Evolutionary conservation across 345 rosid genomes (phyloP).

Genomic region (Reutealis trisperma): DNA sequence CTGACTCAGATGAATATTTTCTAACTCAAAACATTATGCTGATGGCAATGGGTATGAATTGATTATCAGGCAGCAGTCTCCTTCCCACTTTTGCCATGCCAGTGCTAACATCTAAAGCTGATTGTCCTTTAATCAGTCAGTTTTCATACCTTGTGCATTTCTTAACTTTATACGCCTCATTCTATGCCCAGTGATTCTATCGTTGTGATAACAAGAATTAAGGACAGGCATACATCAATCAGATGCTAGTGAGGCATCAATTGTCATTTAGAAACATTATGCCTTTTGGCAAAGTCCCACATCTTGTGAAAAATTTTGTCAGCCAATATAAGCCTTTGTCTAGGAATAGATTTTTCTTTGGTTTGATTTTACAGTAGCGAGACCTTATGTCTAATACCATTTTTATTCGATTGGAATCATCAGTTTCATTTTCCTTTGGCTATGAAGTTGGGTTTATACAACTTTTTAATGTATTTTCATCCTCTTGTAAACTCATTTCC

Average conservation of each 20-base stretch:
- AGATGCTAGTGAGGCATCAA: not conserved
- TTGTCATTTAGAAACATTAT: not conserved
- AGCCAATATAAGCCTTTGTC: not conserved
- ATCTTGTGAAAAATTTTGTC: not conserved
- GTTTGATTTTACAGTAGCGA: not conserved
- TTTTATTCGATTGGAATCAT: not conserved
- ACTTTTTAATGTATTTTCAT: not conserved
- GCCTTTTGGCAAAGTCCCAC: not conserved
- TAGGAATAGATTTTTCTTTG: not conserved
- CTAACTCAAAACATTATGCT: conserved; percentile 18
- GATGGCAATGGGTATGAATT: conserved; percentile 13
- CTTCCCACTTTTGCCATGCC: conserved; percentile 16
- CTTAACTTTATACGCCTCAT: not conserved
- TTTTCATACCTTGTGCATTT: not conserved
- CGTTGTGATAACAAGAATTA: not conserved
- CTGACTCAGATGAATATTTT: conserved; percentile 31
- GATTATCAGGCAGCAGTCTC: conserved; percentile 4
- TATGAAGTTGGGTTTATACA: not conserved
- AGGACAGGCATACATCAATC: not conserved
- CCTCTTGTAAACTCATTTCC: not conserved
- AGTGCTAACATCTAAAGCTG: conserved; percentile 8
- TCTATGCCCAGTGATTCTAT: not conserved
- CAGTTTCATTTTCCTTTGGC: not conserved
- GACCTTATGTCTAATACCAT: not conserved
- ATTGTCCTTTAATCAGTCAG: not conserved